Conservation (phyloP, 345 rosid genomes). For the Schrenkiella parvula region DNA sequence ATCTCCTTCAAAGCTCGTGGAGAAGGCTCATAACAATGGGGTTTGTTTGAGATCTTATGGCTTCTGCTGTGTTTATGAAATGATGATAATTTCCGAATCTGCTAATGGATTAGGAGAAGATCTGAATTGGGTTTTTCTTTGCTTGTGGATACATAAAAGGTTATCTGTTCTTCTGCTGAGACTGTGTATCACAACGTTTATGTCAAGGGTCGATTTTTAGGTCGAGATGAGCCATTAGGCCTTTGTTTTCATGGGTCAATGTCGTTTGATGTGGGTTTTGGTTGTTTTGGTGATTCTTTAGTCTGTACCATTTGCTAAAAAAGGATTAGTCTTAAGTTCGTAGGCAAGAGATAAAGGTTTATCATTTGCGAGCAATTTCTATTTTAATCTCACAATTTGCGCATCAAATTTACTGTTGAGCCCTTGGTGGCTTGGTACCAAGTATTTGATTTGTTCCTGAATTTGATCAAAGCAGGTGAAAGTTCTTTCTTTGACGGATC, state of each 20-base stretch:
- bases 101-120: neutral
- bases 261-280: neutral
- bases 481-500: slow-evolving; percentile 94
- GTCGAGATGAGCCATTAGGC: neutral
- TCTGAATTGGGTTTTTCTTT: neutral
- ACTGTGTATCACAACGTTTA: neutral
- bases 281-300: neutral
- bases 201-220: neutral
- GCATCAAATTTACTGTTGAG: neutral
- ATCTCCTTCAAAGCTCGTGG: slow-evolving; percentile 86
- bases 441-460: slow-evolving; percentile 30
- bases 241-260: neutral
- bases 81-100: neutral
- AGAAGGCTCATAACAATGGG: slow-evolving; percentile 84
- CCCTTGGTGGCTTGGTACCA: neutral
- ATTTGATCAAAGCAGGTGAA: slow-evolving; percentile 73
- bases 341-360: neutral
- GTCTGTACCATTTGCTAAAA: neutral
- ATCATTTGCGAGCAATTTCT: neutral
- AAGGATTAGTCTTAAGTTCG: neutral
- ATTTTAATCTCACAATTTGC: neutral
- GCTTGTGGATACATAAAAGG: neutral
- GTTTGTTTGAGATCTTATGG: slow-evolving; percentile 39
- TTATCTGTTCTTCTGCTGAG: neutral
- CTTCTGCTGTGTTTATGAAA: neutral